Percentiles rank a stretch among this genome's conserved stretches.
Conservation (phyloP, 2,329 filamentous ascomycete species). For the Colletotrichum neosansevieriae region DNA sequence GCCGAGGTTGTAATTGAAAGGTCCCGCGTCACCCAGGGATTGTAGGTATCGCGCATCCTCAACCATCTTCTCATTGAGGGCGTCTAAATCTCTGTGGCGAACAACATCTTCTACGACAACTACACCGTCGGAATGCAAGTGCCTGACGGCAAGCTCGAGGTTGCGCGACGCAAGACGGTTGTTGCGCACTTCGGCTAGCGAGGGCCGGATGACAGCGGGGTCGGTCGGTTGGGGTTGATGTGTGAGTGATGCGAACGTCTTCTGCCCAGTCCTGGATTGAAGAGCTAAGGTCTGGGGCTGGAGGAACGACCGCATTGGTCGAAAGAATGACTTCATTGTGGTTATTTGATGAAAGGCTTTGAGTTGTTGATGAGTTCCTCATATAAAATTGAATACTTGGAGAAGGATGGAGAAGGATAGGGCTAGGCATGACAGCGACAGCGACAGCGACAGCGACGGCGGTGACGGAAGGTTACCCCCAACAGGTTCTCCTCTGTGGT, state of each 20-base stretch:
- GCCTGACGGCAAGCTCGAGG: constrained; percentile 66
- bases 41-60: constrained; percentile 66
- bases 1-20: constrained; percentile 73
- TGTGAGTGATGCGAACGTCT: constrained; percentile 29
- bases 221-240: constrained; percentile 14
- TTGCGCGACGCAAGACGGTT: constrained; percentile 57
- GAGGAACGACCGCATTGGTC: background rate
- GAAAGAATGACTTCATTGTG: background rate
- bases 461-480: constrained; percentile 1
- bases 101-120: constrained; percentile 68
- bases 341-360: background rate
- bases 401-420: background rate
- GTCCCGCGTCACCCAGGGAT: constrained; percentile 63
- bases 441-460: no score
- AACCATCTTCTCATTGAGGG: constrained; percentile 70
- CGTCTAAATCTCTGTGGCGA: constrained; percentile 62
- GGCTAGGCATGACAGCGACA: no score
- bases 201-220: constrained; percentile 49
- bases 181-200: constrained; percentile 40
- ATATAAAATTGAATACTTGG: background rate
- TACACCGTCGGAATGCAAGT: constrained; percentile 65
- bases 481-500: constrained; percentile 40
- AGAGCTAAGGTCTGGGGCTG: background rate
- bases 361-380: background rate
- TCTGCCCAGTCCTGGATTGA: background rate